Evolutionary conservation across 352 stramenopile genomes (phyloP), one percentile per base, ranked within the genome.

Genomic region (Phytophthora cryptogea): DNA sequence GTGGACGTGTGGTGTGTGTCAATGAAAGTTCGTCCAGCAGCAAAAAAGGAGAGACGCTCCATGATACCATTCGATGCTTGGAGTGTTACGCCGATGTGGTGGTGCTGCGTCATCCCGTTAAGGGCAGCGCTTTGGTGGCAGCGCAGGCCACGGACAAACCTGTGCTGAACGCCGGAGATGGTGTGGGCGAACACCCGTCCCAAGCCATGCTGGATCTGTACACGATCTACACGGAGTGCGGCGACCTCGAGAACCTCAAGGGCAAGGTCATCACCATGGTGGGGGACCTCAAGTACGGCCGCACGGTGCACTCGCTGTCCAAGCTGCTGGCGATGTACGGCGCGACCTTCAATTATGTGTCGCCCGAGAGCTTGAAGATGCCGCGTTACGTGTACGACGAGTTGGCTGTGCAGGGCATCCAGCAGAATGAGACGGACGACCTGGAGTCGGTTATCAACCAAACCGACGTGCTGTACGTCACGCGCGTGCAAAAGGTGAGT

Each of bases 161-260:
- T 11, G 85, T 99, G 32, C 70, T 99, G 4, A 99, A 99, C 76
- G 91, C 92, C 32, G 90, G 79, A 8, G 97, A 99, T 72, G 98
- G 98, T 28, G 83, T 97, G 7, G 97, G 97, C 48, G 97, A 99
- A 69, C 98, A 99, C 86, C 98, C 98, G 23, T 99, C 97, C 10
- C 98, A 99, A 68, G 97, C 97, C 31, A 78, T 99, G 47, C 88
- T 99, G 68, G 98, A 99, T 74, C 63, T 99, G 26, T 99, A 98
- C 78, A 99, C 96, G 32, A 98, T 99, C 60, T 89, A 92, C 59
- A 90, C 86, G 55, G 89, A 97, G 74, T 72, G 97, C 14, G 81
- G 80, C 23, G 76, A 83, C 30, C 55, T 86, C 9, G 70, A 78
- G 31, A 76, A 78, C 23, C 63, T 95, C 13, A 64, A 81, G 43